A percentile compares a stretch with the other conserved stretches of the same genome.
These are phyloP conservation scores for Penicillium parvum DNA, from an alignment of 495 filamentous ascomycete genomes.

Conservation along the genomic window DNA sequence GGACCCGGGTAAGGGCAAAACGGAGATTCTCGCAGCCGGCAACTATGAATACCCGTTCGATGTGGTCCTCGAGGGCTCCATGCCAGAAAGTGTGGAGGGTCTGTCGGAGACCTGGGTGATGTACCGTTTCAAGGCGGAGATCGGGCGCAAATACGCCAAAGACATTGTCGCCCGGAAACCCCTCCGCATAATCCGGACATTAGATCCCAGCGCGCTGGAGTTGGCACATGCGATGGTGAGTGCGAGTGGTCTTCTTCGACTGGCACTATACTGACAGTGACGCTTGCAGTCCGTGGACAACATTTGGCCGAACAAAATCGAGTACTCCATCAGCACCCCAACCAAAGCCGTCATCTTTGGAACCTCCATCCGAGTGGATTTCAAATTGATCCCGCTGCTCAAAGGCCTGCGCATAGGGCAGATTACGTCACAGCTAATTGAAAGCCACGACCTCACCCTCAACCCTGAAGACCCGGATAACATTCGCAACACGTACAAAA, in stretches of 20 bases:
- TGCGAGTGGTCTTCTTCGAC: neutral
- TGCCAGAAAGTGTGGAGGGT: slow-evolving; percentile 86
- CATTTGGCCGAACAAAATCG: slow-evolving; percentile 90
- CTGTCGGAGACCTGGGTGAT: slow-evolving; percentile 73
- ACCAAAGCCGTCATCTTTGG: slow-evolving; percentile 91
- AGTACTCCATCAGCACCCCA: slow-evolving; percentile 84
- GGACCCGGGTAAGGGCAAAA: slow-evolving; percentile 45
- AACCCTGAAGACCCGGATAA: slow-evolving; percentile 48
- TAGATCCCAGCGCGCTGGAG: slow-evolving; percentile 76
- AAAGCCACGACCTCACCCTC: slow-evolving; percentile 66
- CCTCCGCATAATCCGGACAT: slow-evolving; percentile 79
- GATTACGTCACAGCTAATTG: slow-evolving; percentile 68
- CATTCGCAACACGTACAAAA: slow-evolving; percentile 53
- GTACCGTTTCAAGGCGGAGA: slow-evolving; percentile 83
- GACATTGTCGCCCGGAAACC: slow-evolving; percentile 75
- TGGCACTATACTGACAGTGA: slow-evolving; percentile 9
- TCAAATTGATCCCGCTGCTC: slow-evolving; percentile 74
- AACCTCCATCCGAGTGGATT: slow-evolving; percentile 71
- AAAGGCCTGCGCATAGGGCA: slow-evolving; percentile 82
- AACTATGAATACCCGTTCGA: slow-evolving; percentile 93
- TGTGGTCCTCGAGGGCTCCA: slow-evolving; percentile 66
- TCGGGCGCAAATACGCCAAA: slow-evolving; percentile 75
- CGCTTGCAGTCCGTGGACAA: slow-evolving; percentile 79
- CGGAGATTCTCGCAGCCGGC: slow-evolving; percentile 63
- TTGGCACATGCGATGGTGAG: slow-evolving; percentile 77